phyloP scores from a whole-genome alignment of 202 grass and related monocot genomes.

The Brachypodium distachyon region DNA sequence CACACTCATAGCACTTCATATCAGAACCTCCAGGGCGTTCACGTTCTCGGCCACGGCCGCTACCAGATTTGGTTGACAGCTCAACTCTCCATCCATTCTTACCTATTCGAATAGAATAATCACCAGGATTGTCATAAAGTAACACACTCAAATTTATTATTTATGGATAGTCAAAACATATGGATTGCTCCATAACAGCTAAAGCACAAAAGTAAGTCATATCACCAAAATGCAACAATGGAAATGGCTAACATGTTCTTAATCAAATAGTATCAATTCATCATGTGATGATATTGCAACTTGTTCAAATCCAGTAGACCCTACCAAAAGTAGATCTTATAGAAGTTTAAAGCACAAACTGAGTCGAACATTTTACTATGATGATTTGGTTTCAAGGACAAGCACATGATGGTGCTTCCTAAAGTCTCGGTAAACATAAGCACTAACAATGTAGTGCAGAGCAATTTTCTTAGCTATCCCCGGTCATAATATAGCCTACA shows the following conservation, averaged over 20 bases:
- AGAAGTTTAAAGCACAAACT: background rate
- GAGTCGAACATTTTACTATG: background rate
- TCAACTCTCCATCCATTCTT: constrained; percentile 99
- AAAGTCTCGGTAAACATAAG: background rate
- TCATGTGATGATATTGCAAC: background rate
- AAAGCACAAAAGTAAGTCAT: background rate
- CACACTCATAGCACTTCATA: constrained; percentile 98
- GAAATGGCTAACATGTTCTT: background rate
- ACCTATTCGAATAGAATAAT: constrained; percentile 38
- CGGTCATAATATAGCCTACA: background rate
- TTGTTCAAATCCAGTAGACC: background rate
- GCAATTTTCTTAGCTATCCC: background rate
- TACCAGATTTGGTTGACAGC: constrained; percentile 71
- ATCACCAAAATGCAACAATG: background rate
- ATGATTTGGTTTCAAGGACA: background rate
- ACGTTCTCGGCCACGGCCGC: constrained; percentile 59
- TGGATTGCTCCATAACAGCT: background rate
- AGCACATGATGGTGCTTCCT: background rate
- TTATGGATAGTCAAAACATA: constrained; percentile 11
- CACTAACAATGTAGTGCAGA: background rate
- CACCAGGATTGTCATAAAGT: background rate
- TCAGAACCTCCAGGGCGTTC: constrained; percentile 53
- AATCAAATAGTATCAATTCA: background rate
- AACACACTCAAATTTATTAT: no score
- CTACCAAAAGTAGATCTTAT: background rate